Base-by-base conservation (phyloP, 2,329 filamentous ascomycete genomes). In the Fusarium sp. region DNA sequence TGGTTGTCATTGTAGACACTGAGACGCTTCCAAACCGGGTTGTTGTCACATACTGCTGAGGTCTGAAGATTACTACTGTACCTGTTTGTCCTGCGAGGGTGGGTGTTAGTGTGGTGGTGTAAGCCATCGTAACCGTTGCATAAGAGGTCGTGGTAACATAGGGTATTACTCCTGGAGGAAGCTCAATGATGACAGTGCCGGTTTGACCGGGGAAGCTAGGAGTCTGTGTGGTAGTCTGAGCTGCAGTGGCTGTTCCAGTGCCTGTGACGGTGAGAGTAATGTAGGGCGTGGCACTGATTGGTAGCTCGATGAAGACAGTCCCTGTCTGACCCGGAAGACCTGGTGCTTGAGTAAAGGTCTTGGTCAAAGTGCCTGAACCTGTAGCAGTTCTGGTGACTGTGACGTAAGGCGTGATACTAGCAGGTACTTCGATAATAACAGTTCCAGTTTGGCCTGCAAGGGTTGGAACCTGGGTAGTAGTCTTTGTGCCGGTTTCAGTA, bases 141-240 rank as follows among this genome's bases (percentile, higher is more conserved):
- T 45, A 63, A 3, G 60, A 50, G 0, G 50, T 63, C 7, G 21
- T 50, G 4, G 58, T 63, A 3, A 63, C 11, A 32, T 57, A 57
- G 11, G 38, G 24, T 23, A 26, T 19, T 20, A 39, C 2, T 2
- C 6, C 19, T 21, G 52, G 40, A 4, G 52, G 44, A 3, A 50
- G 11, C 7, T 49, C 23, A 9, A 60, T 12, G 12, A 50, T 17
- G 6, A 60, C 26, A 26, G 55, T 54, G 2, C 56, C 38, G 5
- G 56, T 56, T 15, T 57, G 30, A 2, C 52, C 52, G 4, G 17
- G 15, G 7, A 19, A 10, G 1, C 6, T 20, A 20, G 56, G 44
- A 4, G 11, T 7, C 4, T 48, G 28, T 1, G 57, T 60, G 7
- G 32, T 24, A 5, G 53, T 60, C 10, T 21, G 26, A 0, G 28